Evolutionary conservation across 495 filamentous ascomycete species (phyloP).

Genomic region (Xylaria venustula): DNA sequence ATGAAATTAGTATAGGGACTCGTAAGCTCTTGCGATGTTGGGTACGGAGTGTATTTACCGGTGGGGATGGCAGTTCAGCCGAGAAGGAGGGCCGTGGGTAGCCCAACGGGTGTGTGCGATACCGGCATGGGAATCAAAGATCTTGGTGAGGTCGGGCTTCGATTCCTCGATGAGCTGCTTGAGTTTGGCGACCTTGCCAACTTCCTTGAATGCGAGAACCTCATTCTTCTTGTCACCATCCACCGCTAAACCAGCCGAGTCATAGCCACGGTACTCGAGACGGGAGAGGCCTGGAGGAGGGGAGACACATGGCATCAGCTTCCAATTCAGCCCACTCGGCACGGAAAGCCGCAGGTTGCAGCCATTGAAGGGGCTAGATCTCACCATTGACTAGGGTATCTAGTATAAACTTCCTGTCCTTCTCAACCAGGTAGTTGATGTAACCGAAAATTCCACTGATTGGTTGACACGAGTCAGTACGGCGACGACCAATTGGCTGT

Average conservation of each 20-base stretch:
- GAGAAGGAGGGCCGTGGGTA: constrained; percentile 91
- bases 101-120: constrained; percentile 99
- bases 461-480: constrained; percentile 24
- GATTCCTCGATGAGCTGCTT: constrained; percentile 85
- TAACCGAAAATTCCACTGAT: constrained; percentile 97
- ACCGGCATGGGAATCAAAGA: constrained; percentile 95
- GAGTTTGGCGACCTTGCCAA: constrained; percentile 96
- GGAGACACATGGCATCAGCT: constrained; percentile 21
- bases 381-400: constrained; percentile 93
- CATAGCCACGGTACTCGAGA: constrained; percentile 95
- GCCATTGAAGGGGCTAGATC: constrained; percentile 19
- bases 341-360: constrained; percentile 12
- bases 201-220: constrained; percentile 96
- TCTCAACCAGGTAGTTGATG: constrained; percentile 89
- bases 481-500: background rate
- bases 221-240: constrained; percentile 99
- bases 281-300: constrained; percentile 65
- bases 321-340: background rate
- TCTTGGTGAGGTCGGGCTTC: constrained; percentile 80
- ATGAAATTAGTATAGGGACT: constrained; percentile 26
- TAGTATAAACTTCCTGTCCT: constrained; percentile 91
- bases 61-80: constrained; percentile 96
- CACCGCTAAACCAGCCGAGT: constrained; percentile 92
- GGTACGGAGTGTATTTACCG: constrained; percentile 57
- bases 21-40: constrained; percentile 20